Conservation (phyloP, 2,329 filamentous ascomycete species). For the Fusarium tanahbumbuense region DNA sequence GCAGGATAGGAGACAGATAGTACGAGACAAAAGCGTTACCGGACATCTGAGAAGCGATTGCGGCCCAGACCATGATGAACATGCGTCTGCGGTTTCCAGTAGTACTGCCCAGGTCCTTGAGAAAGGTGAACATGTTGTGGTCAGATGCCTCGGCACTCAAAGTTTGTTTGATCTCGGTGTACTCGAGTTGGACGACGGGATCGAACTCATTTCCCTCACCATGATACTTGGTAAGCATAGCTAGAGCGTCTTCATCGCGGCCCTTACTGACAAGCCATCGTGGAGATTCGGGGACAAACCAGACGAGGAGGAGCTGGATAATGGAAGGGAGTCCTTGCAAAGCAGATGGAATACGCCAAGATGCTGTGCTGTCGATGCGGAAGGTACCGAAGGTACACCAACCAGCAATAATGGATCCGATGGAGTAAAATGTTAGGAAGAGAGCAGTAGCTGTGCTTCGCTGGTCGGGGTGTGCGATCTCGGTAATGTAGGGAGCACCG, state of each 20-base stretch:
- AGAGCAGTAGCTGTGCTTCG: not conserved
- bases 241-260: not conserved
- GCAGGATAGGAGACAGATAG: not conserved
- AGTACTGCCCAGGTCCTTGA: not conserved
- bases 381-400: slow-evolving; percentile 12
- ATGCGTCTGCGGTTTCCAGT: not conserved
- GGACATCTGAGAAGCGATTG: not conserved
- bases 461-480: not conserved
- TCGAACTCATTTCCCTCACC: not conserved
- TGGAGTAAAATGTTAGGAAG: not conserved
- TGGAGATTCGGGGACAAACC: not conserved
- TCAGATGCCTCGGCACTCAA: not conserved
- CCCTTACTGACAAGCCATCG: slow-evolving; percentile 4
- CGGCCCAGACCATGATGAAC: slow-evolving; percentile 2
- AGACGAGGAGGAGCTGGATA: not conserved
- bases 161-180: not conserved
- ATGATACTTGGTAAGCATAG: not conserved
- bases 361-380: not conserved
- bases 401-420: not conserved
- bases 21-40: slow-evolving; percentile 2
- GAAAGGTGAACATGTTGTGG: not conserved
- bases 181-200: not conserved
- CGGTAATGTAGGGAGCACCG: not conserved
- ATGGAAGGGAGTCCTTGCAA: not conserved
- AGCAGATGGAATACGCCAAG: not conserved